phyloP scores from a whole-genome alignment of 106 monocot species.

The Phalaenopsis equestris region DNA sequence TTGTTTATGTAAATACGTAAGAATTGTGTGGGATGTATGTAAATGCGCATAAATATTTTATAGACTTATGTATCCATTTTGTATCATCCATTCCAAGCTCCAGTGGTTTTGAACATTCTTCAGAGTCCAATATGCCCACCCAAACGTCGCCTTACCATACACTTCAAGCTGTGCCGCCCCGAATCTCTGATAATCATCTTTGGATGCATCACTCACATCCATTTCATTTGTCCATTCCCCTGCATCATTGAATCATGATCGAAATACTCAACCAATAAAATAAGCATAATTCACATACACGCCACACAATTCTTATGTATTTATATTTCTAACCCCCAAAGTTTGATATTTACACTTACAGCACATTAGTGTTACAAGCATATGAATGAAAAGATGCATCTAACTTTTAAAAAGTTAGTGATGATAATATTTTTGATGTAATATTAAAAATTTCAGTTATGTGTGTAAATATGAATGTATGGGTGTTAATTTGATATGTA shows the following conservation, averaged over 20 bases:
- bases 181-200: constrained; percentile 30
- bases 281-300: no score
- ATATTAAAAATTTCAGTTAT: no score
- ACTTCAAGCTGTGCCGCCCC: constrained; percentile 29
- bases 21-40: no score
- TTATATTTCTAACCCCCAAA: background rate
- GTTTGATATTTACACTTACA: background rate
- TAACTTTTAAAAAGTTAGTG: no score
- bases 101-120: constrained; percentile 8
- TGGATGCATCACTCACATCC: constrained; percentile 19
- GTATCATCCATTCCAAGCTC: constrained; percentile 19
- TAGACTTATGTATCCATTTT: constrained; percentile 14
- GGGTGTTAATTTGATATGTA: no score
- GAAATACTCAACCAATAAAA: no score
- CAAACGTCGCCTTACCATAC: constrained; percentile 29
- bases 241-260: background rate
- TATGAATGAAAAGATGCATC: no score
- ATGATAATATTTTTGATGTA: no score
- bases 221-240: constrained; percentile 47
- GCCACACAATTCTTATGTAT: no score
- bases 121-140: constrained; percentile 42
- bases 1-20: no score
- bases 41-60: background rate
- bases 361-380: no score
- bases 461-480: no score